These are phyloP conservation scores for Coelomomyces lativittatus DNA, from an alignment of 371 early-diverging fungal genomes.

Conservation along the genomic window DNA sequence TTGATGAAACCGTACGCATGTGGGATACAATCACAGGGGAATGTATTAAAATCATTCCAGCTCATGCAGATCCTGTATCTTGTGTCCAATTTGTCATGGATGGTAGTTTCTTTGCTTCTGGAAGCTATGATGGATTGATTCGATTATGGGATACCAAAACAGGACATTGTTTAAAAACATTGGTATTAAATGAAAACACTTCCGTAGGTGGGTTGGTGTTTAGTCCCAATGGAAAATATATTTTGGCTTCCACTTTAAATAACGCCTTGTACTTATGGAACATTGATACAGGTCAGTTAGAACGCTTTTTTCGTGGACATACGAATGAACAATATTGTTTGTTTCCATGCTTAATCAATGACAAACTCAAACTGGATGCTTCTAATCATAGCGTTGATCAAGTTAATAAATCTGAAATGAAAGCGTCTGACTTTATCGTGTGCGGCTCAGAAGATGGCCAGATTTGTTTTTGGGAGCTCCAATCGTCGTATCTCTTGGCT, in stretches of 20 bases:
- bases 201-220: slow-evolving; percentile 80
- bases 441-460: no score
- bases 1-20: slow-evolving; percentile 87
- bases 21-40: slow-evolving; percentile 91
- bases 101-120: slow-evolving; percentile 85
- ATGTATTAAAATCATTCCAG: slow-evolving; percentile 73
- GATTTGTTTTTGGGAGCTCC: no score
- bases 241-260: slow-evolving; percentile 80
- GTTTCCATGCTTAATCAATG: slow-evolving; percentile 78
- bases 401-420: no score
- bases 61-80: slow-evolving; percentile 90
- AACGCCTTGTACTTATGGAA: slow-evolving; percentile 86
- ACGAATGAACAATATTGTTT: slow-evolving; percentile 75
- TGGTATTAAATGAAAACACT: slow-evolving; percentile 81
- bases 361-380: no score
- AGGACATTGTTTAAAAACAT: slow-evolving; percentile 85
- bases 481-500: no score
- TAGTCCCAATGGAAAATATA: slow-evolving; percentile 93
- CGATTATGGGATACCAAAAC: slow-evolving; percentile 93
- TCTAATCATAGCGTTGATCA: no score
- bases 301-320: slow-evolving; percentile 85
- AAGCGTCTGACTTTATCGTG: no score
- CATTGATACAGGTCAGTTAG: slow-evolving; percentile 73
- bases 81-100: slow-evolving; percentile 89
- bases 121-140: slow-evolving; percentile 86